A percentile compares a stretch with the other conserved stretches of the same genome.
phyloP scores from a whole-genome alignment of 2,329 filamentous ascomycete species.

The Ceratocystiopsis sp. region DNA sequence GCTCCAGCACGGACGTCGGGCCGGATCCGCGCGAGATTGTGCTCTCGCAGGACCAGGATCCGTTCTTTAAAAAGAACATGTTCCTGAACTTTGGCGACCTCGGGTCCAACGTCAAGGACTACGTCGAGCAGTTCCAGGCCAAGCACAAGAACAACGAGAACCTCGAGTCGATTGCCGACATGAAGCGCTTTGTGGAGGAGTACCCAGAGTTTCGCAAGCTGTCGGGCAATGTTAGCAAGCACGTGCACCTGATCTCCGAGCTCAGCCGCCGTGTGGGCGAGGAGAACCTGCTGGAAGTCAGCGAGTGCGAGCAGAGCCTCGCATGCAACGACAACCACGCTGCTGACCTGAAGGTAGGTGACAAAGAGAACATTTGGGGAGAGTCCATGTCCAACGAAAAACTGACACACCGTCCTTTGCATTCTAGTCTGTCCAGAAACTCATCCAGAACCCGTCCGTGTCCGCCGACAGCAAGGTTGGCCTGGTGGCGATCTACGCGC shows the following conservation, averaged over 20 bases:
- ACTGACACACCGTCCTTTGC: not conserved
- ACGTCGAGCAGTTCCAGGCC: constrained; percentile 93
- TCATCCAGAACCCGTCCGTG: constrained; percentile 68
- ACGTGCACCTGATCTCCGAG: constrained; percentile 90
- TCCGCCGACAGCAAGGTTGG: constrained; percentile 71
- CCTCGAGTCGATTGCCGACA: constrained; percentile 92
- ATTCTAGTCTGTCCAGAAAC: constrained; percentile 56
- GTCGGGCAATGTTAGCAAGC: constrained; percentile 95
- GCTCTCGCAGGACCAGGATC: constrained; percentile 88
- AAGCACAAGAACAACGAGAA: constrained; percentile 95
- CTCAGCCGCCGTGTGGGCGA: constrained; percentile 74
- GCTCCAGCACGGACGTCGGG: constrained; percentile 49
- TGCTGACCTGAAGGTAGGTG: constrained; percentile 62
- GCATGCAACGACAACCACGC: constrained; percentile 94
- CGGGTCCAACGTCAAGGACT: constrained; percentile 92
- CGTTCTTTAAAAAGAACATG: constrained; percentile 99
- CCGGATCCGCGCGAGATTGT: constrained; percentile 89
- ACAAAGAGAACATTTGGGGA: no score
- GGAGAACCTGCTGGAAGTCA: constrained; percentile 84
- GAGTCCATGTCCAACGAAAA: not conserved
- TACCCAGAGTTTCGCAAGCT: constrained; percentile 96
- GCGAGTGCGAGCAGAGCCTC: constrained; percentile 89
- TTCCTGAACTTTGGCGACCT: constrained; percentile 94
- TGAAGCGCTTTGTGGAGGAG: constrained; percentile 98
- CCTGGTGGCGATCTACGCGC: constrained; percentile 81